Evolutionary conservation across 495 filamentous ascomycete genomes (phyloP), one percentile per base, ranked within the genome.

Genomic region (Thozetella sp.): DNA sequence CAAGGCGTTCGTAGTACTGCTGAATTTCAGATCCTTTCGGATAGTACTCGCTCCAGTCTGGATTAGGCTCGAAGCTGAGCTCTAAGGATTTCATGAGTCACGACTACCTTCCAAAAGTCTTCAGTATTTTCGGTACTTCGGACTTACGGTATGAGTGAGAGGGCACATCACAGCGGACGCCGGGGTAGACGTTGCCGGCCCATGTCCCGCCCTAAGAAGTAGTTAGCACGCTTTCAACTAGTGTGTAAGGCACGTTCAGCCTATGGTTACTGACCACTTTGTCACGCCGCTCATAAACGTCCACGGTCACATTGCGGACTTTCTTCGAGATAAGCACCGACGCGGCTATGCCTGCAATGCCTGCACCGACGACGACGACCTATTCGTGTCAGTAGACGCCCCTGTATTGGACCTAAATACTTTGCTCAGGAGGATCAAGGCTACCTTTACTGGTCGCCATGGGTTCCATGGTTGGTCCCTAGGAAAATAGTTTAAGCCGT

Each of bases 151-250:
- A 87, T 11, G 77, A 79, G 67, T 86, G 80, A 13, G 84, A 75
- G 6, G 84, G 84, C 19, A 86, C 80, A 63, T 37, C 30, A 37
- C 30, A 37, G 15, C 30, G 30, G 15, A 37, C 30, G 6, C 30
- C 30, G 6, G 30, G 84, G 59, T 86, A 86, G 4, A 71, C 77
- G 57, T 87, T 86, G 51, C 84, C 83, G 22, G 76, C 80, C 81
- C 83, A 86, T 19, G 80, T 83, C 9, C 83, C 83, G 53, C 82
- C 79, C 76, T 81, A n/a, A n/a, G n/a, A n/a, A n/a, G n/a, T 54
- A 57, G 2, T 6, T 37, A 6, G 15, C 27, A 2, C 17, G 17
- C 6, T 46, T 12, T 60, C 56, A 55, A 59, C 40, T 20, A 15
- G 30, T 45, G 2, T n/a, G 1, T 26, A 53, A 24, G 19, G 17